phyloP scores from a whole-genome alignment of 1,284 basidiomycete genomes.

The Mycena sp. region DNA sequence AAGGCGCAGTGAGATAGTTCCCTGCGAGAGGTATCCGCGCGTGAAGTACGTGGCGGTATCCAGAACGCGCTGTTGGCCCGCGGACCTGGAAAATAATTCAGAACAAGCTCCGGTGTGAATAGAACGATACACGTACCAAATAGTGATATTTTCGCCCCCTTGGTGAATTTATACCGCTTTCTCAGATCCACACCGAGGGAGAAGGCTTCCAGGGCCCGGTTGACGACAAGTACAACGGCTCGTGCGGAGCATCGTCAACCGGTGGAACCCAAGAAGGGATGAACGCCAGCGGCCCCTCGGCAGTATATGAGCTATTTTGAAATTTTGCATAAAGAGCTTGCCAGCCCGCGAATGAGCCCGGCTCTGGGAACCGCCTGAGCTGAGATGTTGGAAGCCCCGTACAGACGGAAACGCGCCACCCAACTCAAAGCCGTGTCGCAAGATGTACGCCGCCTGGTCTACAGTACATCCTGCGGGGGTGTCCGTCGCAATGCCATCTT shows the following conservation, averaged over 20 bases:
- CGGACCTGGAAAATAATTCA: constrained; percentile 42
- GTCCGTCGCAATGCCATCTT: constrained; percentile 40
- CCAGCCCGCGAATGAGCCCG: constrained; percentile 51
- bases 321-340: constrained; percentile 48
- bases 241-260: constrained; percentile 49
- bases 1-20: constrained; percentile 39
- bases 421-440: constrained; percentile 54
- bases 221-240: constrained; percentile 49
- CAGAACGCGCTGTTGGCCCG: constrained; percentile 50
- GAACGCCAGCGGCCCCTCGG: constrained; percentile 50
- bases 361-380: constrained; percentile 48
- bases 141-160: constrained; percentile 52
- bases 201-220: constrained; percentile 53
- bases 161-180: constrained; percentile 50
- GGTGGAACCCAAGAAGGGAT: constrained; percentile 52
- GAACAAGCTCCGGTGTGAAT: not conserved
- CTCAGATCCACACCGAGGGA: constrained; percentile 49
- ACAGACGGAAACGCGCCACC: constrained; percentile 34
- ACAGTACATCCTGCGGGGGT: constrained; percentile 50
- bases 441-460: constrained; percentile 55
- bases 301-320: constrained; percentile 51
- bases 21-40: constrained; percentile 52
- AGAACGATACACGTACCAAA: constrained; percentile 46
- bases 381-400: not conserved
- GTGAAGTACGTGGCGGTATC: constrained; percentile 53